A percentile compares a stretch with the other conserved stretches of the same genome.
These are phyloP conservation scores for Ogataea neopini DNA, from an alignment of 805 yeast genomes.

Conservation along the genomic window DNA sequence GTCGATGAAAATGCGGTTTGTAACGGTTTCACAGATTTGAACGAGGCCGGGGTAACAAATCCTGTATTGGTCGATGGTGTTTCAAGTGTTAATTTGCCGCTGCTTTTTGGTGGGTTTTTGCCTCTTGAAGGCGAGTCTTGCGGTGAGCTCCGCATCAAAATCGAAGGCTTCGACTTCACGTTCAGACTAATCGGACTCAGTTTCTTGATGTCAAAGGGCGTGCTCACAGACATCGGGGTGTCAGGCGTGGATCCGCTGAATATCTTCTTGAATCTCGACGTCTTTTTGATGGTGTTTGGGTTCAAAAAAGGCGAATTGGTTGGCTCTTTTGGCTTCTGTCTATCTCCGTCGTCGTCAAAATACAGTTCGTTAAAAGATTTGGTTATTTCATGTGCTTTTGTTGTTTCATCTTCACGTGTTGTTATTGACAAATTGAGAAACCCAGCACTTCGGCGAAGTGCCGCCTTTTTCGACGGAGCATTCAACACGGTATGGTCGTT, in stretches of 20 bases:
- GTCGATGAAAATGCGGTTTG: conserved; percentile 81
- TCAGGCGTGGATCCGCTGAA: conserved; percentile 9
- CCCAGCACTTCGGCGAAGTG: conserved; percentile 54
- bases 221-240: conserved; percentile 16
- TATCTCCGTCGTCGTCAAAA: conserved; percentile 22
- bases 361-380: conserved; percentile 38
- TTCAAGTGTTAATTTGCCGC: not conserved
- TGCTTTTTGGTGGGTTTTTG: conserved; percentile 11
- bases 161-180: conserved; percentile 10
- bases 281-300: conserved; percentile 22
- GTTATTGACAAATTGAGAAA: conserved; percentile 50
- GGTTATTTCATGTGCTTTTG: conserved; percentile 27
- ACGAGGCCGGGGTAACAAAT: conserved; percentile 53
- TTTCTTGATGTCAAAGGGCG: conserved; percentile 24
- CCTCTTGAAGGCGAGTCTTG: conserved; percentile 24
- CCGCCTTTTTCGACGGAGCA: conserved; percentile 28
- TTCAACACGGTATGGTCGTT: conserved; percentile 6
- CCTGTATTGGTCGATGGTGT: conserved; percentile 20
- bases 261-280: conserved; percentile 27
- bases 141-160: conserved; percentile 11
- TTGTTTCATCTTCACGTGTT: too few species aligned
- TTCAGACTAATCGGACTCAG: conserved; percentile 17
- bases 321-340: too few species aligned
- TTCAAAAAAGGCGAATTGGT: conserved; percentile 33
- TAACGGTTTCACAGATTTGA: conserved; percentile 75